Evolutionary conservation across 306 rosid genomes (phyloP).

Genomic region (Cicer bijugum): DNA sequence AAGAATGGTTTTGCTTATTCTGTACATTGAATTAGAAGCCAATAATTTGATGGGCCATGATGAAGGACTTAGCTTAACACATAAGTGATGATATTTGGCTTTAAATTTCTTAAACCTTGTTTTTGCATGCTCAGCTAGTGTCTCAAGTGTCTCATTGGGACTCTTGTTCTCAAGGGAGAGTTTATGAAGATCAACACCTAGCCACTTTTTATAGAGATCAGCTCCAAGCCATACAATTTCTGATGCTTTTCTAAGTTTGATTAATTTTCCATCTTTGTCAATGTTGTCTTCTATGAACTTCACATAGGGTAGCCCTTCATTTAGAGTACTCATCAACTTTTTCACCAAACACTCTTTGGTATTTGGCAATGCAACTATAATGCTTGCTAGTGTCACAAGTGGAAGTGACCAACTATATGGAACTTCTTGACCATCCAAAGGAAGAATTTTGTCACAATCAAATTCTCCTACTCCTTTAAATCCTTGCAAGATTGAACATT

Average conservation of each 20-base stretch:
- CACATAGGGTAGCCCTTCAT: constrained; percentile 63
- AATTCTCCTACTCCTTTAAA: constrained; percentile 65
- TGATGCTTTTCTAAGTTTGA: constrained; percentile 62
- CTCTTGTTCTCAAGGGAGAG: constrained; percentile 54
- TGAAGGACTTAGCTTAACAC: constrained; percentile 56
- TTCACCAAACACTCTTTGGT: constrained; percentile 39
- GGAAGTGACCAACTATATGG: constrained; percentile 84
- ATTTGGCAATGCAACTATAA: constrained; percentile 71
- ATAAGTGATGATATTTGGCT: constrained; percentile 38
- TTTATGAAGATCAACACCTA: constrained; percentile 64
- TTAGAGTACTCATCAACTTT: constrained; percentile 52
- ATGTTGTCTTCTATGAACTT: constrained; percentile 57
- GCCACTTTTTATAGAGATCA: constrained; percentile 75
- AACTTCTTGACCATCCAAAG: constrained; percentile 58
- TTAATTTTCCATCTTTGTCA: constrained; percentile 54
- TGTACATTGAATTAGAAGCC: constrained; percentile 80
- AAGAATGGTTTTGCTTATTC: constrained; percentile 65
- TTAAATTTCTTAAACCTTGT: constrained; percentile 48
- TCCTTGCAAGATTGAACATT: constrained; percentile 55
- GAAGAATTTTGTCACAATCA: constrained; percentile 61
- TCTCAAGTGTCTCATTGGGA: constrained; percentile 59
- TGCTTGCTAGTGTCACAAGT: constrained; percentile 72
- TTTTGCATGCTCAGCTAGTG: constrained; percentile 62
- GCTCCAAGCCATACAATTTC: constrained; percentile 68
- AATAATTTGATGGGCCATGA: constrained; percentile 64